Base-by-base conservation (phyloP, 1,284 basidiomycete genomes). In the Mycena citricolor region DNA sequence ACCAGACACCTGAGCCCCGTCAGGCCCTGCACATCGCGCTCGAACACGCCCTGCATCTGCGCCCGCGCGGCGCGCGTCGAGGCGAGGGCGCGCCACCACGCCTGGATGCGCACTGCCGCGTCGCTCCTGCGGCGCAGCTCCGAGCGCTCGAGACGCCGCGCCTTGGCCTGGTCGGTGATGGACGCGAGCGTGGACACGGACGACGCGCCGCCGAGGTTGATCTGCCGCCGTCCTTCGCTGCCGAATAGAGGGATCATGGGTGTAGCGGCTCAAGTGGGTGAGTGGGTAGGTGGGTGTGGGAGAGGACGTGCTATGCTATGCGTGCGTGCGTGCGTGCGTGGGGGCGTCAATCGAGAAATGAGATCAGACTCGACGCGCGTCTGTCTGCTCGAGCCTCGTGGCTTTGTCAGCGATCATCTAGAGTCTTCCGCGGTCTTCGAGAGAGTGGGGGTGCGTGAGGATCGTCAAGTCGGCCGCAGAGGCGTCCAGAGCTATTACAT, bases 181-280 rank as follows among this genome's bases (percentile, higher is more conserved):
- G 74, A 65, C 5, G 70, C 62, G 32, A 78, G 76, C 0, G 77
- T 70, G 12, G 76, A 57, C 8, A 73, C 70, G 11, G 74, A 62
- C 1, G 72, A 72, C 1, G 69, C 60, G 2, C 83, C 83, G 11
- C 87, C 88, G 22, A 90, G 75, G 59, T 91, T 90, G 54, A 91
- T 90, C 48, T 77, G 73, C 22, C 83, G 74, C 38, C 78, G 72
- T 44, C 71, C 51, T 35, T 74, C 73, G 45, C 74, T 70, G 7
- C 65, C 68, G 51, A 79, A 77, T 16, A 70, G 54, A 1, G 67
- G 52, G 6, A 51, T 34, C 52, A 54, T 54, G 14, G 20, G 11
- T 29, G n/a, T 29, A 11, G n/a, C n/a, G 11, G 26, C 26, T 11
- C 11, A 29, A 29, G 11, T 11, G 11, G 26, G n/a, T 29, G 26